A percentile compares a stretch with the other conserved stretches of the same genome.
Evolutionary conservation across 1,284 basidiomycete species (phyloP).

Genomic region (Marasmius oreades): DNA sequence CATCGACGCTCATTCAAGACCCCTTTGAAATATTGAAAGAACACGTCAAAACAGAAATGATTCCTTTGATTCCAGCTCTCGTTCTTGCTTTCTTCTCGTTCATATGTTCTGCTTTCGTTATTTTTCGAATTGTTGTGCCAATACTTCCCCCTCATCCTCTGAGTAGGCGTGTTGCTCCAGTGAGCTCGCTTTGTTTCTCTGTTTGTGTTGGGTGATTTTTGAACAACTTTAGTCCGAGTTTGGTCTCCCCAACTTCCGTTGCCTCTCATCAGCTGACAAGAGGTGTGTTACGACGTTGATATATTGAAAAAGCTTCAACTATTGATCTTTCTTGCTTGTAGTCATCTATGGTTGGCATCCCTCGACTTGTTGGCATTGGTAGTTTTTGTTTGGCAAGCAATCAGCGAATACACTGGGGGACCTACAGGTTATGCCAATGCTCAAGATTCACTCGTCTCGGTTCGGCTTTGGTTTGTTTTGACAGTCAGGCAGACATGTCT

Average conservation of each 20-base stretch:
- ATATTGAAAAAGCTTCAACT: neutral
- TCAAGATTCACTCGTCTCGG: slow-evolving; percentile 45
- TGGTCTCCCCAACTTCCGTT: slow-evolving; percentile 62
- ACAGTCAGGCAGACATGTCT: slow-evolving; percentile 65
- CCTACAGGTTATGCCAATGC: slow-evolving; percentile 39
- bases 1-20: slow-evolving; percentile 43
- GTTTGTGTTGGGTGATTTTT: slow-evolving; percentile 12
- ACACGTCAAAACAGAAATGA: slow-evolving; percentile 39
- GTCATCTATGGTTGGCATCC: slow-evolving; percentile 65
- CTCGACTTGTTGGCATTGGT: slow-evolving; percentile 58
- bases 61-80: slow-evolving; percentile 62
- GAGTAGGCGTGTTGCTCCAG: slow-evolving; percentile 66
- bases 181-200: slow-evolving; percentile 31
- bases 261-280: slow-evolving; percentile 62
- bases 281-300: slow-evolving; percentile 19
- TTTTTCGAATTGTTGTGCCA: slow-evolving; percentile 68
- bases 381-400: slow-evolving; percentile 62
- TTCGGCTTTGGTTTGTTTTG: slow-evolving; percentile 59
- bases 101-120: slow-evolving; percentile 63
- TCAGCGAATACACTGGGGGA: slow-evolving; percentile 47
- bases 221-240: slow-evolving; percentile 54
- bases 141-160: slow-evolving; percentile 67
- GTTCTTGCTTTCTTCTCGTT: slow-evolving; percentile 66
- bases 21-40: slow-evolving; percentile 26
- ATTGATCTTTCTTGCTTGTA: neutral